Conservation (phyloP, 2,329 filamentous ascomycete genomes). For the Fusarium sp. region DNA sequence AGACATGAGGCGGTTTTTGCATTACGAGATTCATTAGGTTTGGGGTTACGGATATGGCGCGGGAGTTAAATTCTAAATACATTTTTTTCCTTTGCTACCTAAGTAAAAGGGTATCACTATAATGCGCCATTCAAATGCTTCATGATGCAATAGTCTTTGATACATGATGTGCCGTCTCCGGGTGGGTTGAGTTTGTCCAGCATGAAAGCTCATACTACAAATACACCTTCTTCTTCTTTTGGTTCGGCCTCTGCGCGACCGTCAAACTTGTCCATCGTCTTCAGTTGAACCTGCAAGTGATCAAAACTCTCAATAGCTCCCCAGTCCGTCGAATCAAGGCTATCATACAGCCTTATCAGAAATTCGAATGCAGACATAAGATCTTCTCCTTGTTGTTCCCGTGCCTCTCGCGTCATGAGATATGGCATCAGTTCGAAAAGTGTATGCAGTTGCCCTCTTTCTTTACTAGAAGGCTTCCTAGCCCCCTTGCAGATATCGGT, state of each 20-base stretch:
- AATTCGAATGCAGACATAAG: slow-evolving; percentile 11
- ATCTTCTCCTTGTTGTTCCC: neutral
- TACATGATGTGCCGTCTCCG: neutral
- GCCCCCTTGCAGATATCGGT: slow-evolving; percentile 5
- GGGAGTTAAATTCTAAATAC: slow-evolving; percentile 40
- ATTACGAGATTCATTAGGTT: slow-evolving; percentile 34
- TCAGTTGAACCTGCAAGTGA: slow-evolving; percentile 4
- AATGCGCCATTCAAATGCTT: slow-evolving; percentile 31
- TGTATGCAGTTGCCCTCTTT: neutral
- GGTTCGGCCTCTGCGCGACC: slow-evolving; percentile 12
- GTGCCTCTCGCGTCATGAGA: slow-evolving; percentile 17
- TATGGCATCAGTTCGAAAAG: slow-evolving; percentile 18
- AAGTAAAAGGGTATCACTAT: slow-evolving; percentile 31
- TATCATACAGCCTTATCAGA: slow-evolving; percentile 10
- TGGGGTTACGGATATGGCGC: slow-evolving; percentile 41
- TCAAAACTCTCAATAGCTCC: slow-evolving; percentile 23
- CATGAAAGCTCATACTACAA: slow-evolving; percentile 20
- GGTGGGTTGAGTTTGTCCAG: neutral
- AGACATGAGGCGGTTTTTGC: slow-evolving; percentile 30
- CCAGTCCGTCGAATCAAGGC: slow-evolving; percentile 18
- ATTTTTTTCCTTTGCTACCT: slow-evolving; percentile 18
- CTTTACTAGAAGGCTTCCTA: neutral
- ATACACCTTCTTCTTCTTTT: slow-evolving; percentile 3
- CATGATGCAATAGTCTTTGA: slow-evolving; percentile 7
- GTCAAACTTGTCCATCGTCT: slow-evolving; percentile 14